Evolutionary conservation across 768 basidiomycete species (phyloP).

Genomic region (Termitomyces sp.): DNA sequence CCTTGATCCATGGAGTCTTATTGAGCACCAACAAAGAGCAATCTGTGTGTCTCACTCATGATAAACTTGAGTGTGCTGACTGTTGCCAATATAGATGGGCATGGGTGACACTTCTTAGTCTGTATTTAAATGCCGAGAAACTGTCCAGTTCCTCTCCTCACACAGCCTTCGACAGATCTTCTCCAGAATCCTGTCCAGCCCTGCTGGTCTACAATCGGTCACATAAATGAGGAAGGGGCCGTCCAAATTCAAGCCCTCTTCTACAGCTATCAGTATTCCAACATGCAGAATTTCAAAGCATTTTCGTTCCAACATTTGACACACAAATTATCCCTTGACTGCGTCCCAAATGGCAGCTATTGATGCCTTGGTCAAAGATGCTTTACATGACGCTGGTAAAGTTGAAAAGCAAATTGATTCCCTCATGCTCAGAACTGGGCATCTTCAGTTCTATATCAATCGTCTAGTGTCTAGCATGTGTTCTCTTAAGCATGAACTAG

Average conservation of each 20-base stretch:
- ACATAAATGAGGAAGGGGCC: background rate
- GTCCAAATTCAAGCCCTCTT: background rate
- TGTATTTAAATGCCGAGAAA: background rate
- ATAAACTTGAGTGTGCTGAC: background rate
- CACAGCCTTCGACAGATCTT: background rate
- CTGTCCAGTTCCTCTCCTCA: background rate
- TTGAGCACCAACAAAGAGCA: background rate
- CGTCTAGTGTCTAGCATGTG: background rate
- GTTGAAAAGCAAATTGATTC: background rate
- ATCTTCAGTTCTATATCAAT: background rate
- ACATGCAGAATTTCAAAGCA: background rate
- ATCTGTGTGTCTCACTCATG: background rate
- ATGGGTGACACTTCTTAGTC: background rate
- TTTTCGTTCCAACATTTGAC: background rate
- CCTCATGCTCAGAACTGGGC: background rate
- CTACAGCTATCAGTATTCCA: background rate
- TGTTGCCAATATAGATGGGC: background rate
- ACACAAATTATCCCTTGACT: background rate
- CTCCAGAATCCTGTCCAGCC: background rate
- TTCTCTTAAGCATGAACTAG: background rate
- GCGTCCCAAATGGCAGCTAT: background rate
- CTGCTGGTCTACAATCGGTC: background rate
- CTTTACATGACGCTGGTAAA: background rate
- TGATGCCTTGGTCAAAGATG: background rate
- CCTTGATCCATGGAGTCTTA: background rate